These are phyloP conservation scores for Xylaria arbuscula DNA, from an alignment of 2,329 filamentous ascomycete genomes.

Conservation along the genomic window DNA sequence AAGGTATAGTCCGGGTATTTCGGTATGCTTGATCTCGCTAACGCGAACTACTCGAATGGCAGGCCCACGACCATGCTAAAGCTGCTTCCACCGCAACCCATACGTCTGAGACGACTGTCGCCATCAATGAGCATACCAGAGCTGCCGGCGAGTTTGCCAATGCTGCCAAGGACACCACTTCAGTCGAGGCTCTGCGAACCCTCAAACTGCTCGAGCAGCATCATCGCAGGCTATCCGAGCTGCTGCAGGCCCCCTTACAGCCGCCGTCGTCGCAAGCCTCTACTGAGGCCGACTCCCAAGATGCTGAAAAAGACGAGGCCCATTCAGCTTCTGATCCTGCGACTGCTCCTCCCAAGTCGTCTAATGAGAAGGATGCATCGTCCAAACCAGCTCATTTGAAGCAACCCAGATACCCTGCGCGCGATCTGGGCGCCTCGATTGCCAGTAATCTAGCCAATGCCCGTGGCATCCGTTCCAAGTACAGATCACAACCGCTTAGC, in stretches of 20 bases:
- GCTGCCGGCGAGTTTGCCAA: conserved; percentile 90
- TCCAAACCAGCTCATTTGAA: conserved; percentile 53
- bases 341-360: conserved; percentile 42
- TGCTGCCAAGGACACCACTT: conserved; percentile 77
- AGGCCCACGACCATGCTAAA: conserved; percentile 90
- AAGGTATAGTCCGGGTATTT: conserved; percentile 59
- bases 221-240: conserved; percentile 83
- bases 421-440: conserved; percentile 83
- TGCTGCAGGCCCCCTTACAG: conserved; percentile 77
- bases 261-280: conserved; percentile 56
- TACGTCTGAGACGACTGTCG: conserved; percentile 79
- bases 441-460: conserved; percentile 89
- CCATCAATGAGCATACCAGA: conserved; percentile 86
- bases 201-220: conserved; percentile 87
- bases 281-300: conserved; percentile 52
- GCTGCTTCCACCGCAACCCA: conserved; percentile 83
- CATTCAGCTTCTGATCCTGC: conserved; percentile 40
- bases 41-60: conserved; percentile 31
- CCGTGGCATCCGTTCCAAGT: conserved; percentile 77
- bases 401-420: conserved; percentile 65
- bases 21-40: background rate
- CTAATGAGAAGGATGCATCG: conserved; percentile 46
- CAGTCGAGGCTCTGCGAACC: conserved; percentile 81
- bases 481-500: conserved; percentile 74
- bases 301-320: conserved; percentile 53